phyloP scores from a whole-genome alignment of 2,329 filamentous ascomycete species.

The Blastomyces gilchristii region DNA sequence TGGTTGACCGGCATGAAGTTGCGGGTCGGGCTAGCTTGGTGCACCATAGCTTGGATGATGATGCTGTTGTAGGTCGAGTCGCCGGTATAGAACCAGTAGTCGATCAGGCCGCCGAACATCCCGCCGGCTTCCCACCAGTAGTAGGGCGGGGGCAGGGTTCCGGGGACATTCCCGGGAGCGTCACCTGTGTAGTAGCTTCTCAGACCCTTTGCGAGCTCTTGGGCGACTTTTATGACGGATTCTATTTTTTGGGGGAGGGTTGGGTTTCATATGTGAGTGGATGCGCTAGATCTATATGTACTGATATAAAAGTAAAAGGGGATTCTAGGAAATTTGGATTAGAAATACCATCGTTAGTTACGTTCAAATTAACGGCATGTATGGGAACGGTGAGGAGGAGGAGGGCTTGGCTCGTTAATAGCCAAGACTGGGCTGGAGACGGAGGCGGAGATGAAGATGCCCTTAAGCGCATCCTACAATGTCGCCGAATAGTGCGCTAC shows the following conservation, averaged over 20 bases:
- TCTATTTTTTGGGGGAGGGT: conserved; percentile 14
- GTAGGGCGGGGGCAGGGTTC: conserved; percentile 26
- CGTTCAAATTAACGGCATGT: conserved; percentile 11
- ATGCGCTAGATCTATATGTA: not conserved
- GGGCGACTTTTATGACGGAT: conserved; percentile 26
- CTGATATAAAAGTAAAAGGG: not conserved
- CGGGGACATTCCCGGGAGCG: conserved; percentile 22
- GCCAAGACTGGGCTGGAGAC: not conserved
- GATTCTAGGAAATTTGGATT: not conserved
- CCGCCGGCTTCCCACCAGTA: conserved; percentile 32
- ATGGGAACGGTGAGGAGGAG: not conserved
- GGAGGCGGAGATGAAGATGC: not conserved
- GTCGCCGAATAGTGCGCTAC: not conserved
- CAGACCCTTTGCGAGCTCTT: conserved; percentile 25
- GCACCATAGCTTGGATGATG: conserved; percentile 51
- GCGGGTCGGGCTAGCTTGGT: conserved; percentile 54
- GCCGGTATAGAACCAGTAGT: conserved; percentile 78
- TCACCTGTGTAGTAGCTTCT: conserved; percentile 29
- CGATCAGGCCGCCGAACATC: conserved; percentile 49
- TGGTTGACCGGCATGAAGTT: conserved; percentile 58
- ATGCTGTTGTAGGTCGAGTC: conserved; percentile 62
- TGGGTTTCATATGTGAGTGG: not conserved
- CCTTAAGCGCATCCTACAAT: not conserved
- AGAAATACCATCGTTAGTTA: conserved; percentile 12
- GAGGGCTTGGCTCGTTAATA: not conserved